phyloP scores from a whole-genome alignment of 495 filamentous ascomycete genomes.

The Aspergillus sclerotiicarbonarius region DNA sequence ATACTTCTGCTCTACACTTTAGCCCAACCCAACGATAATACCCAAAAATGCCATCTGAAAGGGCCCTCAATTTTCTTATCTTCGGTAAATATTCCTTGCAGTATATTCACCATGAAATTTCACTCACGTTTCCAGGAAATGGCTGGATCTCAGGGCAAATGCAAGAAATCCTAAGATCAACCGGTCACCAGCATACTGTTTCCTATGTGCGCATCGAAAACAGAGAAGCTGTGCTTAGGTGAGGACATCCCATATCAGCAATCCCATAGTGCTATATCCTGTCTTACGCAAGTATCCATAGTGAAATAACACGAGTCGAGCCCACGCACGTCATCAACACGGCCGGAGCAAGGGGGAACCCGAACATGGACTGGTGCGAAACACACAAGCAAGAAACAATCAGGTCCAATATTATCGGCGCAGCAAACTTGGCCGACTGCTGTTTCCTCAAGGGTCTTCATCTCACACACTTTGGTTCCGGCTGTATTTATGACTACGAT shows the following conservation, averaged over 20 bases:
- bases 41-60: background rate
- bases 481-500: constrained; percentile 5
- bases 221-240: constrained; percentile 2
- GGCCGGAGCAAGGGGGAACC: constrained; percentile 1
- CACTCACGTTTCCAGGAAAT: background rate
- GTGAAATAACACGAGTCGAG: background rate
- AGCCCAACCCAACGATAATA: background rate
- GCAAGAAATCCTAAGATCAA: background rate
- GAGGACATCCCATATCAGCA: background rate
- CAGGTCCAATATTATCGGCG: constrained; percentile 8
- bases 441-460: constrained; percentile 1
- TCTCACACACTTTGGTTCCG: constrained; percentile 4
- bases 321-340: constrained; percentile 7
- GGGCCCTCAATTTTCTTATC: background rate
- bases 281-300: background rate
- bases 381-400: background rate
- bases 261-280: background rate
- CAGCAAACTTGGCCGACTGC: constrained; percentile 1
- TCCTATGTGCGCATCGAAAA: constrained; percentile 4
- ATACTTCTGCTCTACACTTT: background rate
- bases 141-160: constrained; percentile 16
- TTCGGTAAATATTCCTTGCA: background rate
- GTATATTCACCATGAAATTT: background rate
- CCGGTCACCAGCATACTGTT: background rate
- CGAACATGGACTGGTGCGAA: constrained; percentile 11